A percentile compares a stretch with the other conserved stretches of the same genome.
Conservation (phyloP, 371 early-diverging fungal species). For the Syncephalastrum monosporum region DNA sequence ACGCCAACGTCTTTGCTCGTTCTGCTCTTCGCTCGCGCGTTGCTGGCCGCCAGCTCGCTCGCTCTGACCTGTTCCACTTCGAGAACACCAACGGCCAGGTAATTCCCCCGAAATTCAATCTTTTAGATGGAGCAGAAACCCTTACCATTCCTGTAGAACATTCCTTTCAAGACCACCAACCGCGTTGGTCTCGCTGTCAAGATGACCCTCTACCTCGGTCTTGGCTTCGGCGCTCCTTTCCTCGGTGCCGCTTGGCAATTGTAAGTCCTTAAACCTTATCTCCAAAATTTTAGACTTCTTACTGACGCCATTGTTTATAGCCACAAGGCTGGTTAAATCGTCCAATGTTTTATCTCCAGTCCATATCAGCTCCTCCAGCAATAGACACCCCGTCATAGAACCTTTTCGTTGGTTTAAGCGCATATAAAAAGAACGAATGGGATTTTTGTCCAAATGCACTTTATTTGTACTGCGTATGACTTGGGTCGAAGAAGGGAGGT, state of each 20-base stretch:
- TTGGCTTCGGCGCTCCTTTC: conserved; percentile 48
- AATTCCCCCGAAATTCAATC: not conserved
- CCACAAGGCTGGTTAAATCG: conserved; percentile 18
- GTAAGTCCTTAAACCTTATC: conserved; percentile 15
- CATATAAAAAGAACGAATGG: conserved; percentile 4
- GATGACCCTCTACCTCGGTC: conserved; percentile 39
- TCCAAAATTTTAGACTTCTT: not conserved
- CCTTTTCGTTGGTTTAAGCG: not conserved
- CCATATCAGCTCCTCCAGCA: no score
- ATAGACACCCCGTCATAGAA: not conserved
- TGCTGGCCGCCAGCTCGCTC: conserved; percentile 25
- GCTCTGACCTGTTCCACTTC: conserved; percentile 37
- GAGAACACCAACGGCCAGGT: conserved; percentile 33
- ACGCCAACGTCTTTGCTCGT: conserved; percentile 30
- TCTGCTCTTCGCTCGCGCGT: conserved; percentile 28
- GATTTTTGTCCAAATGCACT: not conserved
- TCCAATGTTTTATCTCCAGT: not conserved
- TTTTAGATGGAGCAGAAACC: not conserved
- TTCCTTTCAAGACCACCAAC: conserved; percentile 55
- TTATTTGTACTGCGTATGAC: no score
- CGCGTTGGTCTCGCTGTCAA: conserved; percentile 42
- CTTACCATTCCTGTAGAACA: conserved; percentile 27
- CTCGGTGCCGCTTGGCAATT: conserved; percentile 33
- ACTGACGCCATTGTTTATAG: conserved; percentile 7
- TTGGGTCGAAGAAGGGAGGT: no score